These are phyloP conservation scores for Phenoliferia sp. DNA, from an alignment of 1,284 basidiomycete genomes.

Conservation along the genomic window DNA sequence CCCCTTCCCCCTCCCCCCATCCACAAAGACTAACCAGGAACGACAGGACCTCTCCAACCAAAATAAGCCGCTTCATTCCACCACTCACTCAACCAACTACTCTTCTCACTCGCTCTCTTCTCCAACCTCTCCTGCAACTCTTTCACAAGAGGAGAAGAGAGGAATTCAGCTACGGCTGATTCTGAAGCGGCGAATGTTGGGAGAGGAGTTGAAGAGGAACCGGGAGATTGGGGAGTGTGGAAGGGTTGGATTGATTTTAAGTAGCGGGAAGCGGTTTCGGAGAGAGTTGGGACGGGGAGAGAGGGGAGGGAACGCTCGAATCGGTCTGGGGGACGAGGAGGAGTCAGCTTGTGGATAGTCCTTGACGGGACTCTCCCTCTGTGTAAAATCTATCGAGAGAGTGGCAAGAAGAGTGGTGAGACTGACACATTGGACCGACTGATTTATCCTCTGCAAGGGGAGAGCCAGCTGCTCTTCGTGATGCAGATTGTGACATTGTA, in stretches of 20 bases:
- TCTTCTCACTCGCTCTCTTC: constrained; percentile 56
- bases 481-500: background rate
- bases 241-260: constrained; percentile 75
- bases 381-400: background rate
- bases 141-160: constrained; percentile 61
- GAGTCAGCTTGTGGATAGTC: background rate
- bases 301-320: constrained; percentile 65
- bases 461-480: background rate
- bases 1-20: no score
- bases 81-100: constrained; percentile 92
- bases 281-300: constrained; percentile 76
- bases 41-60: constrained; percentile 50
- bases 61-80: constrained; percentile 86
- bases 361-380: background rate
- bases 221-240: constrained; percentile 55
- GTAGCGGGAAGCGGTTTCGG: constrained; percentile 78
- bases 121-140: constrained; percentile 77
- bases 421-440: constrained; percentile 9
- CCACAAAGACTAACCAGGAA: constrained; percentile 35
- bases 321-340: constrained; percentile 16
- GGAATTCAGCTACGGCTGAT: constrained; percentile 62
- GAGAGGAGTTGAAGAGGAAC: constrained; percentile 28
- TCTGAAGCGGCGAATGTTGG: constrained; percentile 29
- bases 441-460: background rate
- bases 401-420: background rate